Percentiles rank a stretch among this genome's conserved stretches.
These are phyloP conservation scores for Lagenaria siceraria DNA, from an alignment of 306 rosid genomes.

Conservation along the genomic window DNA sequence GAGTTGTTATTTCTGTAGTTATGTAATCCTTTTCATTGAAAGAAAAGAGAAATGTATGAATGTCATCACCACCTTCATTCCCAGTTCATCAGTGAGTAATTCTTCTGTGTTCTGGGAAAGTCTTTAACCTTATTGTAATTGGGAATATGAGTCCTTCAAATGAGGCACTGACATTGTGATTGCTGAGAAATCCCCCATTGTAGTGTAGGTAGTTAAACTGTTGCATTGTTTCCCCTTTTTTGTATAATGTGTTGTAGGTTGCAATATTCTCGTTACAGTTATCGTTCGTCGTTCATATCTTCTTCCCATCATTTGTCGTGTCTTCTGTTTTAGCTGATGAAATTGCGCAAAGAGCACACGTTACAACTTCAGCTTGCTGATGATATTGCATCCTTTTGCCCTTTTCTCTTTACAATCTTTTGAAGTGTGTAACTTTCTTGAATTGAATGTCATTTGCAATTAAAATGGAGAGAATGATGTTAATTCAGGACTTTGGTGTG, in stretches of 20 bases:
- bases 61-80: background rate
- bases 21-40: background rate
- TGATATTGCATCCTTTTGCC: background rate
- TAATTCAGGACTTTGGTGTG: background rate
- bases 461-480: background rate
- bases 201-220: background rate
- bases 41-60: background rate
- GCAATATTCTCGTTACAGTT: background rate
- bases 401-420: background rate
- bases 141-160: background rate
- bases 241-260: background rate
- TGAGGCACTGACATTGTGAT: slow-evolving; percentile 2
- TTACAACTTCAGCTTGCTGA: background rate
- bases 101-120: background rate
- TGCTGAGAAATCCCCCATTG: background rate
- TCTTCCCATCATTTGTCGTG: background rate
- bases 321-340: background rate
- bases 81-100: background rate
- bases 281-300: background rate
- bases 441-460: background rate
- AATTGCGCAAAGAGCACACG: background rate
- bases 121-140: background rate
- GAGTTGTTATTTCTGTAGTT: background rate
- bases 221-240: background rate
- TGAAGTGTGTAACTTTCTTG: background rate